A percentile compares a stretch with the other conserved stretches of the same genome.
Evolutionary conservation across 2,329 filamentous ascomycete species (phyloP).

Genomic region (Macrophomina pseudophaseolina): DNA sequence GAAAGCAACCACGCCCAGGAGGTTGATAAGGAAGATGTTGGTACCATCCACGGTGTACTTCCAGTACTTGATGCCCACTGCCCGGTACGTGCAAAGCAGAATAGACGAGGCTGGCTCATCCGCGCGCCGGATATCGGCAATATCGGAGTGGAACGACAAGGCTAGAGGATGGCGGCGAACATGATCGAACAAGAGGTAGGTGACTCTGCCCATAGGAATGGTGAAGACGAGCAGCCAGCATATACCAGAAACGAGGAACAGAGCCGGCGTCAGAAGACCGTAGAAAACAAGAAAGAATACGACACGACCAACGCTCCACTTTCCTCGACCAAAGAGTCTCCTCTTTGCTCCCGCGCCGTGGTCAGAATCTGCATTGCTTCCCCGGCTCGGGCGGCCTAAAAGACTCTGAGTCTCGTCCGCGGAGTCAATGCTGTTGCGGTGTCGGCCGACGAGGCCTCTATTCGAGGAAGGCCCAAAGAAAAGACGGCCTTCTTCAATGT

Average conservation of each 20-base stretch:
- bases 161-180: slow-evolving; percentile 90
- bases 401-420: slow-evolving; percentile 88
- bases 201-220: slow-evolving; percentile 98
- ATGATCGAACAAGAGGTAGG: slow-evolving; percentile 86
- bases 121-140: slow-evolving; percentile 71
- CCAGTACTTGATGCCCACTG: slow-evolving; percentile 94
- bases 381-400: slow-evolving; percentile 69
- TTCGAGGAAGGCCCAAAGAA: slow-evolving; percentile 84
- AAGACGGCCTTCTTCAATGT: slow-evolving; percentile 90
- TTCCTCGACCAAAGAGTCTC: slow-evolving; percentile 88
- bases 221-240: slow-evolving; percentile 98
- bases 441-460: slow-evolving; percentile 82
- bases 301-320: slow-evolving; percentile 94
- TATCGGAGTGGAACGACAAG: slow-evolving; percentile 89
- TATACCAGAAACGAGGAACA: slow-evolving; percentile 82
- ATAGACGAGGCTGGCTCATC: slow-evolving; percentile 81
- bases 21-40: slow-evolving; percentile 98
- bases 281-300: slow-evolving; percentile 98
- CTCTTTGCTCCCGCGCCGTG: slow-evolving; percentile 54
- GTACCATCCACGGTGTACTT: slow-evolving; percentile 99
- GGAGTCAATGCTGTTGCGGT: slow-evolving; percentile 87
- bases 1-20: slow-evolving; percentile 91
- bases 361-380: slow-evolving; percentile 48
- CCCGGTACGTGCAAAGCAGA: slow-evolving; percentile 93
- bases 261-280: slow-evolving; percentile 81